Conservation (phyloP, 192 early-diverging fungal species). For the Entomortierella chlamydospora region DNA sequence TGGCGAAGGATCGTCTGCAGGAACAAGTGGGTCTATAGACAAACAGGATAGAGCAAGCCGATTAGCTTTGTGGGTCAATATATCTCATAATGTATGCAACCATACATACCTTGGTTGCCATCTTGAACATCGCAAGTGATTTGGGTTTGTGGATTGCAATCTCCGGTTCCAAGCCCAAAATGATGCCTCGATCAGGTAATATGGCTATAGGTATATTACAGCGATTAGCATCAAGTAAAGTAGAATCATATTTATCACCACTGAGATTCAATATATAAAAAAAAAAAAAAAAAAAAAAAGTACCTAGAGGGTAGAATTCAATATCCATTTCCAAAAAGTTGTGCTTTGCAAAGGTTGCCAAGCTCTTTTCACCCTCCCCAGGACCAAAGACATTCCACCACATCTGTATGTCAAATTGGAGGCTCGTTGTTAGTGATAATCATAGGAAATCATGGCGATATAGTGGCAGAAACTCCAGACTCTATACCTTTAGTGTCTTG, state of each 20-base stretch:
- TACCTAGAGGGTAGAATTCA: slow-evolving; percentile 86
- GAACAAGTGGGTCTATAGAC: slow-evolving; percentile 78
- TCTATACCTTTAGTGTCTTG: slow-evolving; percentile 66
- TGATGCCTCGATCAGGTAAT: slow-evolving; percentile 74
- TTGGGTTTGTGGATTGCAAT: slow-evolving; percentile 65
- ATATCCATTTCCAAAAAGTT: slow-evolving; percentile 66
- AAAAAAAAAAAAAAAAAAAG: not conserved
- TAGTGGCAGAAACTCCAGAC: too few species aligned
- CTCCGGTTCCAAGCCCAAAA: slow-evolving; percentile 81
- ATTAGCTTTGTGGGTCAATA: too few species aligned
- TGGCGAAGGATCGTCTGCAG: slow-evolving; percentile 74
- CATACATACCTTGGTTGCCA: slow-evolving; percentile 69
- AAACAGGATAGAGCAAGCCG: not conserved
- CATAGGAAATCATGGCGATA: too few species aligned
- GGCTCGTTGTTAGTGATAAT: too few species aligned
- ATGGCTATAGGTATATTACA: slow-evolving; percentile 63
- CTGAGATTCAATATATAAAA: too few species aligned
- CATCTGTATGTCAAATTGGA: slow-evolving; percentile 22
- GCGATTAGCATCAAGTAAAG: too few species aligned
- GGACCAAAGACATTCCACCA: slow-evolving; percentile 53
- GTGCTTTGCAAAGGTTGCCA: slow-evolving; percentile 47
- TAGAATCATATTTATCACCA: too few species aligned
- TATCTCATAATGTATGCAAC: too few species aligned
- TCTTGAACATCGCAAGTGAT: slow-evolving; percentile 71
- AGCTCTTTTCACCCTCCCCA: slow-evolving; percentile 28